Evolutionary conservation across 371 early-diverging fungal genomes (phyloP), one percentile per base, ranked within the genome.

Genomic region (Mucor circinelloides): DNA sequence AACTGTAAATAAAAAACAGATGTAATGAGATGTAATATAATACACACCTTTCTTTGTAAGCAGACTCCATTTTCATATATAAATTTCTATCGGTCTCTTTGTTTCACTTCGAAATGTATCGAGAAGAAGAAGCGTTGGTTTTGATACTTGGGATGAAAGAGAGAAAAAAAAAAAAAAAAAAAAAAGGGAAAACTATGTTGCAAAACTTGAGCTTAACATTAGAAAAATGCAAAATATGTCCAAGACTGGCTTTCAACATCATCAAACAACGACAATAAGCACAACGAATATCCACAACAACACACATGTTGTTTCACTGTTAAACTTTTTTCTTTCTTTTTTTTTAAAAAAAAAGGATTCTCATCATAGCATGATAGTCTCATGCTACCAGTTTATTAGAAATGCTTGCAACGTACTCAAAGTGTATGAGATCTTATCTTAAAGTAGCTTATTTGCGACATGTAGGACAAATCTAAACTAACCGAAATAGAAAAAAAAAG

Each of bases 31-130:
- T 25, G 25, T 23, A 9, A 50, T 25, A 50, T 3, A 25, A 17
- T 40, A 27, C 38, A 2, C 58, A 80, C 80, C 80, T 77, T 67
- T 80, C 80, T 80, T 78, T 80, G 56, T 73, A 78, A 42, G 72
- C 68, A 25, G 72, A 72, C 52, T 80, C 80, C 80, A 80, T 80
- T 34, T 52, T 46, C 36, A 13, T 36, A 36, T 13, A 13, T 13
- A 36, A 36, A 3, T 13, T 36, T 2, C 10, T 36, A 36, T 36
- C 6, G 30, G 25, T n/a, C 7, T 23, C 23, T 27, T 52, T 7
- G 19, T 19, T 44, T 19, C 19, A 19, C 4, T 25, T 46, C n/a
- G 6, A 21, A 6, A 46, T 46, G 21, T 46, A 8, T 21, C n/a
- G 48, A 46, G 23, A 21, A 30, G 23, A 5, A 6, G 28, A 30